Evolutionary conservation across 1,284 basidiomycete species (phyloP).

Genomic region (Rhodofomes roseus): DNA sequence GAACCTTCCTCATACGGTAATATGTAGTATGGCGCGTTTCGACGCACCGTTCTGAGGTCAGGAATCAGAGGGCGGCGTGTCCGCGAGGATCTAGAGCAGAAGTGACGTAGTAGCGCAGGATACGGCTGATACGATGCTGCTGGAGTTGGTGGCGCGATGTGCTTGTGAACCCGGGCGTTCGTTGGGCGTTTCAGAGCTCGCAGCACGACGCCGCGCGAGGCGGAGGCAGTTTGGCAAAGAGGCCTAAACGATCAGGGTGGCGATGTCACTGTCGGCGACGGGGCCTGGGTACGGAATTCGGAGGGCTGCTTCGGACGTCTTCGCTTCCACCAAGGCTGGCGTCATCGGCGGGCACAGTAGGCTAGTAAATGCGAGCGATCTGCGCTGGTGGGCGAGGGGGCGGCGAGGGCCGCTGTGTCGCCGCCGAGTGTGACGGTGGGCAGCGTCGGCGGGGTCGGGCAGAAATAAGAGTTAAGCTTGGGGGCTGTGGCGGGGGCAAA

Average conservation of each 20-base stretch:
- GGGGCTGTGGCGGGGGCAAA: background rate
- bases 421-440: background rate
- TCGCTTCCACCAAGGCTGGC: background rate
- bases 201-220: background rate
- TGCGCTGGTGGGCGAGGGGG: no score
- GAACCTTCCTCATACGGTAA: background rate
- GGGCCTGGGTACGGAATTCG: background rate
- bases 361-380: background rate
- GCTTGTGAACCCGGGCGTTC: no score
- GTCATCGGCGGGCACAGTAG: background rate
- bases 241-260: background rate
- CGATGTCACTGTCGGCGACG: background rate
- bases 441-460: background rate
- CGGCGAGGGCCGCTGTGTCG: no score
- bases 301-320: background rate
- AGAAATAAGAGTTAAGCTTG: background rate
- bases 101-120: background rate
- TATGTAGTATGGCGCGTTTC: background rate
- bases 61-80: no score
- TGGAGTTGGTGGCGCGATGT: no score
- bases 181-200: background rate
- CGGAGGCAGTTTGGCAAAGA: background rate
- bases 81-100: no score
- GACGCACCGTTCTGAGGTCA: background rate
- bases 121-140: background rate